Base-by-base conservation (phyloP, 1,139 yeast species). In the Debaryomycetaceae sp. region DNA sequence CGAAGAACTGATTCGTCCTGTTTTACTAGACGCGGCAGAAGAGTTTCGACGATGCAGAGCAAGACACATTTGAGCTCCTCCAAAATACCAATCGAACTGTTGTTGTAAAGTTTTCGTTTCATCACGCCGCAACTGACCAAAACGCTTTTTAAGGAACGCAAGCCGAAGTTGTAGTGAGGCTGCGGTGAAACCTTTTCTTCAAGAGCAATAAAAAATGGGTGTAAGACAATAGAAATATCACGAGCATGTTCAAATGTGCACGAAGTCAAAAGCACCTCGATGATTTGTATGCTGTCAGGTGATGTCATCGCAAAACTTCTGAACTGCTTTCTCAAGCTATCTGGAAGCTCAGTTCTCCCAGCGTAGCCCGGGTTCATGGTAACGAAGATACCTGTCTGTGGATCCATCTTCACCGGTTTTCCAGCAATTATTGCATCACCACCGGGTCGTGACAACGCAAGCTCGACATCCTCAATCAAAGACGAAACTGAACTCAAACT, bases 351-450 rank as follows among this genome's bases (percentile, higher is more conserved):
- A 12, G 81, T 69, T 50, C 98, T 68, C 0, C 96, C 97, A 15
- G 74, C 76, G 48, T 90, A 90, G 2, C 73, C 80, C 2, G 96
- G 97, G 47, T 90, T 90, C 82, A 86, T 80, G 0, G 98, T 90
- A 2, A 87, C 75, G 47, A 87, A 87, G 0, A 90, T 58, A 0
- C 93, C 95, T 0, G 90, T 67, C 23, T 68, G 68, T 1, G 55
- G 48, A 32, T 70, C 51, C 2, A 83, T 62, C 0, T 40, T 33
- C 2, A 73, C 40, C 3, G 43, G 38, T 27, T 65, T 62, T 1
- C 72, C 77, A 7, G 74, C 54, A 2, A 85, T 48, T 19, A 66
- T 68, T n/a, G 77, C 56, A 5, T 27, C 33, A 0, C 27, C 21
- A 2, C 41, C 41, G 1, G 38, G 27, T 7, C 44, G 25, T 12